Evolutionary conservation across 2,329 filamentous ascomycete species (phyloP), one percentile per base, ranked within the genome.

Genomic region (Hymenoscyphus infarciens): DNA sequence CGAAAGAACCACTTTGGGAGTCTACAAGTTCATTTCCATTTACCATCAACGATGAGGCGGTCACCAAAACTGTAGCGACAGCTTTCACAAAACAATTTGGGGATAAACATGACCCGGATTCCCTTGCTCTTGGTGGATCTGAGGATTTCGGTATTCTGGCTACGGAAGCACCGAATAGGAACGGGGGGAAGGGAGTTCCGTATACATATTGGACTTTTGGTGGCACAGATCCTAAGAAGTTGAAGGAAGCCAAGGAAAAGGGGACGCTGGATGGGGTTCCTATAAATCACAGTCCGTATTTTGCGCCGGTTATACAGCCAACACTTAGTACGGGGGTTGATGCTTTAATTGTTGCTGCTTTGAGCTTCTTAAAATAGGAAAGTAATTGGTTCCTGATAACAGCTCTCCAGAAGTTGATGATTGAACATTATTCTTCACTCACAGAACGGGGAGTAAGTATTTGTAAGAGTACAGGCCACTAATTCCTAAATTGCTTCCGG

Each of bases 231-330:
- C 62, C 58, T 1, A 57, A 64, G 57, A 59, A 53, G 10, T 65
- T 59, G 27, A 56, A 63, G 45, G 64, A 67, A 16, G 61, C 61
- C 15, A 59, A 58, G 49, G 58, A 66, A 33, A 56, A 35, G 5
- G 67, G 63, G 3, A 63, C 54, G 16, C 29, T 66, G 54, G 65
- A 66, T 35, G 61, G 63, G 42, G 35, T 71, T 13, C 82, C 86
- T 0, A 80, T 80, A 0, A 88, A 88, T 66, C 86, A 88, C 70
- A 83, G 79, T 63, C 79, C 83, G 0, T 77, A 79, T 60, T 88
- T 88, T 74, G 81, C 82, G 35, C 85, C 85, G 5, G 80, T 79
- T 0, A 78, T 87, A 27, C 79, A 83, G 71, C 84, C 84, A 7
- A 88, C 85, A 0, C 71, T 88, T 75, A 78, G 65, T 63, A 76